phyloP scores from a whole-genome alignment of 2,329 filamentous ascomycete species.

The Penicillium paneum region DNA sequence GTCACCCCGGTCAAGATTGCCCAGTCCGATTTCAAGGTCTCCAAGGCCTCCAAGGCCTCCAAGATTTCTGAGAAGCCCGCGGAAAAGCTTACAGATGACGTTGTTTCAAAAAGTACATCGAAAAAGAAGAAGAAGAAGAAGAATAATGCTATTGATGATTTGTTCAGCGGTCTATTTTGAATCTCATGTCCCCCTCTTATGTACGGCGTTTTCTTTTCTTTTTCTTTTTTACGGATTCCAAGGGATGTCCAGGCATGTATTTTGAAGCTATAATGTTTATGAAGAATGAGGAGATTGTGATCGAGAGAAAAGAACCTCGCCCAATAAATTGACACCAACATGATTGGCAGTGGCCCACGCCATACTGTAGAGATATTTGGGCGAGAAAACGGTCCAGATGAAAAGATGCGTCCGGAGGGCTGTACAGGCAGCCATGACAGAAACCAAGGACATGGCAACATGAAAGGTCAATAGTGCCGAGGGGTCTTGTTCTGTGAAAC shows the following conservation, averaged over 20 bases:
- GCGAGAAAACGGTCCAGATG: slow-evolving; percentile 98
- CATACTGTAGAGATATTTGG: slow-evolving; percentile 90
- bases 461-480: slow-evolving; percentile 68
- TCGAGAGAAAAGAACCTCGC: slow-evolving; percentile 38
- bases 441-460: slow-evolving; percentile 60
- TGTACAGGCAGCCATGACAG: slow-evolving; percentile 87
- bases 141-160: slow-evolving; percentile 67
- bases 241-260: not conserved
- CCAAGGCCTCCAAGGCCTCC: not conserved
- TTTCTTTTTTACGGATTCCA: not conserved
- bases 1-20: not conserved
- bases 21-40: not conserved
- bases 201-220: not conserved
- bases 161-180: slow-evolving; percentile 61
- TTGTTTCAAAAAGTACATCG: slow-evolving; percentile 14
- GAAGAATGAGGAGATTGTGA: not conserved
- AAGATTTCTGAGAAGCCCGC: not conserved
- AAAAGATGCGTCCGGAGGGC: slow-evolving; percentile 83
- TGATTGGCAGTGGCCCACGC: slow-evolving; percentile 86
- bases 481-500: slow-evolving; percentile 42
- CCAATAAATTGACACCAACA: slow-evolving; percentile 66
- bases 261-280: not conserved
- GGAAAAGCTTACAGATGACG: slow-evolving; percentile 1
- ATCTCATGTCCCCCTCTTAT: slow-evolving; percentile 8
- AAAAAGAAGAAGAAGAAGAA: slow-evolving; percentile 55